phyloP scores from a whole-genome alignment of 345 rosid species.

The Hibiscus mutabilis region DNA sequence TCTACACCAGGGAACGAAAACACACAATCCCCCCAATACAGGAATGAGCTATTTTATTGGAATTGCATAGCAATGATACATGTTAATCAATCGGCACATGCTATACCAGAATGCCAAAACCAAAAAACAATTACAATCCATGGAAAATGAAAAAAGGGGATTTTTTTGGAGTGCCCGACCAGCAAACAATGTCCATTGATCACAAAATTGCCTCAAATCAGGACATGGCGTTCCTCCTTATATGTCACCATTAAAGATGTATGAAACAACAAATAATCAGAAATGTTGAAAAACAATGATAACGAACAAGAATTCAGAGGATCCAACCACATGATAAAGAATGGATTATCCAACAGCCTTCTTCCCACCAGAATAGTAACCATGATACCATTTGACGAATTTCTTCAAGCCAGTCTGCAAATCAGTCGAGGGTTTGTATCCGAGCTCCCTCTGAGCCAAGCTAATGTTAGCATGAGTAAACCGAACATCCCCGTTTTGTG shows the following conservation, averaged over 20 bases:
- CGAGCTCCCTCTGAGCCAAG: conserved; percentile 64
- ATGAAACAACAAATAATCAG: conserved; percentile 23
- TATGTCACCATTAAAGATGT: conserved; percentile 27
- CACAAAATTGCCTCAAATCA: conserved; percentile 29
- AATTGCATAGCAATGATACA: conserved; percentile 36
- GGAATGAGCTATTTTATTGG: conserved; percentile 32
- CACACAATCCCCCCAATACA: neutral
- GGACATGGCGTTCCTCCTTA: conserved; percentile 21
- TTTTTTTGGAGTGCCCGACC: conserved; percentile 20
- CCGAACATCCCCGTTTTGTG: conserved; percentile 86
- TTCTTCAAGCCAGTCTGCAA: conserved; percentile 84
- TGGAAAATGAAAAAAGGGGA: conserved; percentile 9
- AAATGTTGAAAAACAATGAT: conserved; percentile 36
- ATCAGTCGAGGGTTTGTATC: conserved; percentile 85
- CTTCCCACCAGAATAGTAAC: conserved; percentile 53
- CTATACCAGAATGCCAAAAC: conserved; percentile 32
- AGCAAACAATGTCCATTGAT: conserved; percentile 30
- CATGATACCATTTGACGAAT: conserved; percentile 79
- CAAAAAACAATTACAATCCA: conserved; percentile 44
- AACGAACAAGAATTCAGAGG: conserved; percentile 35
- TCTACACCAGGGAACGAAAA: neutral
- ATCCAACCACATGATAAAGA: conserved; percentile 28
- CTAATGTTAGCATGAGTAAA: conserved; percentile 93
- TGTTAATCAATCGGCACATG: conserved; percentile 35
- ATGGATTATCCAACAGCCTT: conserved; percentile 46